Evolutionary conservation across 2,329 filamentous ascomycete genomes (phyloP).

Genomic region (Drechslera avenae): DNA sequence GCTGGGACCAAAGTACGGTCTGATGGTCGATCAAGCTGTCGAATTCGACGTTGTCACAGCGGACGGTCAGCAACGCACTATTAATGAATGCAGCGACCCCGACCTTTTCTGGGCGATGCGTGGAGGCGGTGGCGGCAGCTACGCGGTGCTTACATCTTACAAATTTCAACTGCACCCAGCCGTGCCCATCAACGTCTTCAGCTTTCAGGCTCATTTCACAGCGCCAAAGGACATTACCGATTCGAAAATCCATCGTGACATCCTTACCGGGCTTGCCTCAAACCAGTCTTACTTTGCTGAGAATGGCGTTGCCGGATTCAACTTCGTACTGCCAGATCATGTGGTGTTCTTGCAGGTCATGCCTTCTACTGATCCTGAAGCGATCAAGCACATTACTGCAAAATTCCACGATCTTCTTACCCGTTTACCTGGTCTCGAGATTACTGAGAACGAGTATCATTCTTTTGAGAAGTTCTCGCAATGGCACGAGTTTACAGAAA

Average conservation of each 20-base stretch:
- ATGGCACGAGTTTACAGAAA: conserved; percentile 39
- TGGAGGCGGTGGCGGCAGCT: conserved; percentile 46
- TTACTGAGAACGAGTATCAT: conserved; percentile 41
- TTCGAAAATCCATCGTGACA: conserved; percentile 39
- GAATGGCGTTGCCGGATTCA: conserved; percentile 43
- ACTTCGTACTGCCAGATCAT: conserved; percentile 40
- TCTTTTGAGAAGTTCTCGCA: conserved; percentile 40
- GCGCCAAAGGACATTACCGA: conserved; percentile 34
- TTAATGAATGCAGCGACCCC: conserved; percentile 43
- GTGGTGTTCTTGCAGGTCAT: conserved; percentile 42
- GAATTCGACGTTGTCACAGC: conserved; percentile 46
- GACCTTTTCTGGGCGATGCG: conserved; percentile 48
- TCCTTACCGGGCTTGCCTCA: conserved; percentile 37
- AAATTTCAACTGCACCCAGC: conserved; percentile 45
- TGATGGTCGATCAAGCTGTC: conserved; percentile 46
- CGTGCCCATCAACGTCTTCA: conserved; percentile 44
- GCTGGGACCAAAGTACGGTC: conserved; percentile 53
- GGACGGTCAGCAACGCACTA: conserved; percentile 37
- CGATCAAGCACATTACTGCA: conserved; percentile 34
- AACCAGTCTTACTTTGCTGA: conserved; percentile 39
- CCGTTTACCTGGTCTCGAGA: conserved; percentile 38
- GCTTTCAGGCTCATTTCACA: conserved; percentile 41
- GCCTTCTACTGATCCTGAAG: conserved; percentile 32
- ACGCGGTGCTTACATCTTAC: conserved; percentile 44
- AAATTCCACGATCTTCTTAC: conserved; percentile 41